Conservation (phyloP, 225 moss, liverwort and hornwort genomes). For the Lunularia cruciata region DNA sequence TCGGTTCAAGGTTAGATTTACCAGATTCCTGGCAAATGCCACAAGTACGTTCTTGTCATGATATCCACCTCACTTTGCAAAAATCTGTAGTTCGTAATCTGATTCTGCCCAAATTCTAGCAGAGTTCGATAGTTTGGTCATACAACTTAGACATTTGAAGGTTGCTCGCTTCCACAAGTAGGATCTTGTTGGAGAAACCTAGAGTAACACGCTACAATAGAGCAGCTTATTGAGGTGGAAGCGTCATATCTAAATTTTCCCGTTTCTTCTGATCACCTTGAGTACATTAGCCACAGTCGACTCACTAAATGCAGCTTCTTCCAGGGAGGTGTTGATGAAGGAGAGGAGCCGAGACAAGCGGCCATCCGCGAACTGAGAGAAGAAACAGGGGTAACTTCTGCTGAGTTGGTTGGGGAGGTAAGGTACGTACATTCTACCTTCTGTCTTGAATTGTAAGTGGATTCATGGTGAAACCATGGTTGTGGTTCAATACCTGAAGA, state of each 20-base stretch:
- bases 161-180: too few relatives aligned
- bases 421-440: slow-evolving; percentile 22
- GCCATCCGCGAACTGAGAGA: slow-evolving; percentile 79
- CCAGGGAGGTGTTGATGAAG: slow-evolving; percentile 87
- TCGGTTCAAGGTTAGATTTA: slow-evolving; percentile 69
- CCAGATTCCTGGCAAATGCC: slow-evolving; percentile 93
- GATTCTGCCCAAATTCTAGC: too few relatives aligned
- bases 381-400: slow-evolving; percentile 78
- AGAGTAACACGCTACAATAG: too few relatives aligned
- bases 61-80: too few relatives aligned
- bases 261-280: neutral
- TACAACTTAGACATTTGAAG: too few relatives aligned
- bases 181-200: too few relatives aligned
- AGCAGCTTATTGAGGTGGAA: too few relatives aligned
- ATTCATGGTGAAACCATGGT: too few relatives aligned
- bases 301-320: neutral
- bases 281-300: too few relatives aligned
- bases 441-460: neutral
- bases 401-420: slow-evolving; percentile 76
- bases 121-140: too few relatives aligned
- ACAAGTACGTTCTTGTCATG: slow-evolving; percentile 46
- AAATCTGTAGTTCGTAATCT: too few relatives aligned
- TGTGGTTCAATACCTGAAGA: too few relatives aligned
- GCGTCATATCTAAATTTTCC: neutral
- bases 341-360: slow-evolving; percentile 73